Evolutionary conservation across 257 asterid species (phyloP), one percentile per base, ranked within the genome.

Genomic region (Anisodus acutangulus): DNA sequence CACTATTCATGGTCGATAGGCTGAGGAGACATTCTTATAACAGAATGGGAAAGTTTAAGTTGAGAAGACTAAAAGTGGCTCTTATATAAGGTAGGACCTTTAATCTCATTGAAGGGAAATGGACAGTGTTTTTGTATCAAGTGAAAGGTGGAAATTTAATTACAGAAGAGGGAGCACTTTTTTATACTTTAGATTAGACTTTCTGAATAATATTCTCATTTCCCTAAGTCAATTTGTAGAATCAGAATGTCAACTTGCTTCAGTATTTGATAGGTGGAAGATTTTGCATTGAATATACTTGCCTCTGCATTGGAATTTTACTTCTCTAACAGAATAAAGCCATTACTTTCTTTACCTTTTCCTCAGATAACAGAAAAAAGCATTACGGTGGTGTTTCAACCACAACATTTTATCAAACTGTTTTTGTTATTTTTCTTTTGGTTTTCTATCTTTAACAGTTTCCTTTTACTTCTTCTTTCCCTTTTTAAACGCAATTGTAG

Each of bases 401-500:
- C n/a, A n/a, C n/a, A n/a, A n/a, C n/a, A n/a, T n/a, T n/a, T n/a
- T n/a, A n/a, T n/a, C n/a, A n/a, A n/a, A n/a, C n/a, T n/a, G n/a
- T n/a, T n/a, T n/a, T n/a, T n/a, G n/a, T n/a, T n/a, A n/a, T 43
- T 51, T 76, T 76, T 2, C 62, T 22, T 51, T 12, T 49, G 81
- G 45, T 51, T 51, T 22, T 51, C 63, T 22, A 12, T 76, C 22
- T 76, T 49, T 76, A 76, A 76, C 43, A 51, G 19, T 26, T 76
- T 22, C 22, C 26, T 76, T 51, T 22, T 6, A 22, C 12, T 76
- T 76, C 8, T 76, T 11, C 62, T 76, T 76, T 22, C 12, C 26
- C 45, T 22, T 49, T 19, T 51, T 22, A 51, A 76, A 22, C 2
- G 2, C 62, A 76, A 49, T 53, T 49, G 43, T 83, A 94, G 99